phyloP scores from a whole-genome alignment of 2,329 filamentous ascomycete genomes.

The Aspergillus fructus region DNA sequence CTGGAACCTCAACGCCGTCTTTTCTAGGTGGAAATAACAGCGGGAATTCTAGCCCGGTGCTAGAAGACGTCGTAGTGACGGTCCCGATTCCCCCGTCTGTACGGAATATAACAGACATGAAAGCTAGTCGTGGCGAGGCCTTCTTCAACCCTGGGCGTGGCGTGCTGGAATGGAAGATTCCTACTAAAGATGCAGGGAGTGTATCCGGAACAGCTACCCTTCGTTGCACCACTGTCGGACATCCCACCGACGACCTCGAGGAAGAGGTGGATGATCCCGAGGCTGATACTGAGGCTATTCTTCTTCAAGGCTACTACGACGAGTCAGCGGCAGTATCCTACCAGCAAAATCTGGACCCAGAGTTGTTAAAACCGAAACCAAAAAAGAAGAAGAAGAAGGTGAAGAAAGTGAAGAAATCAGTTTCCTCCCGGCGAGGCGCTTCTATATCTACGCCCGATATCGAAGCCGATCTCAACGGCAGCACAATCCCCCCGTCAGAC shows the following conservation, averaged over 20 bases:
- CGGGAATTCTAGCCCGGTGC: slow-evolving; percentile 59
- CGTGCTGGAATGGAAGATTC: slow-evolving; percentile 78
- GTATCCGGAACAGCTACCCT: slow-evolving; percentile 70
- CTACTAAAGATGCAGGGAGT: slow-evolving; percentile 70
- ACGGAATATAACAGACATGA: slow-evolving; percentile 78
- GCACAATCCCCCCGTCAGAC: slow-evolving; percentile 1
- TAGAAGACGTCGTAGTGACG: slow-evolving; percentile 76
- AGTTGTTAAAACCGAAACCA: slow-evolving; percentile 30
- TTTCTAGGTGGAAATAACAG: slow-evolving; percentile 46
- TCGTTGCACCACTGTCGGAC: slow-evolving; percentile 76
- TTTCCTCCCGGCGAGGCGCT: slow-evolving; percentile 25
- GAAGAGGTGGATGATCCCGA: slow-evolving; percentile 36
- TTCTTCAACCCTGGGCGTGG: slow-evolving; percentile 73
- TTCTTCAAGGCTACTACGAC: slow-evolving; percentile 48
- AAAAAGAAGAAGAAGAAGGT: slow-evolving; percentile 39
- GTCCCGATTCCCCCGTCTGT: slow-evolving; percentile 78
- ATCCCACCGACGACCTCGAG: slow-evolving; percentile 49
- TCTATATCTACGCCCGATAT: slow-evolving; percentile 13
- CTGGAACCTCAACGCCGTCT: slow-evolving; percentile 49
- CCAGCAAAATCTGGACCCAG: slow-evolving; percentile 24
- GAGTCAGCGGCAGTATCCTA: slow-evolving; percentile 38
- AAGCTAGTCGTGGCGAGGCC: slow-evolving; percentile 79
- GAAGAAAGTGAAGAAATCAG: slow-evolving; percentile 31
- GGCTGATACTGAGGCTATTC: slow-evolving; percentile 36
- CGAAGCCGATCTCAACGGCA: slow-evolving; percentile 10